These are phyloP conservation scores for Amorphotheca resinae DNA, from an alignment of 495 filamentous ascomycete species.

Conservation along the genomic window DNA sequence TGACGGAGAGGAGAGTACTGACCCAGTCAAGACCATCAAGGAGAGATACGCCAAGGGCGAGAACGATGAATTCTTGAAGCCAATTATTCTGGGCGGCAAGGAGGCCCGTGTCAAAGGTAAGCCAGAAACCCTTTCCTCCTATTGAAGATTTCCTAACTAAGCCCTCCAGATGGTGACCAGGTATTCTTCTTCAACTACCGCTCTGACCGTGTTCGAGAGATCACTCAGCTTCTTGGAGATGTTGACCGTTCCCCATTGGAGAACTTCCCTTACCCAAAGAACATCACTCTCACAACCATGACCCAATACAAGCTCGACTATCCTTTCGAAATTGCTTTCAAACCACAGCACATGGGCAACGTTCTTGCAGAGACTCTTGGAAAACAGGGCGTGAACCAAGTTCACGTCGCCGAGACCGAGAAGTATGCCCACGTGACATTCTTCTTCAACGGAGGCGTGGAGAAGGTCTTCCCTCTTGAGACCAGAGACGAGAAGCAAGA, in stretches of 20 bases:
- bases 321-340: slow-evolving; percentile 86
- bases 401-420: slow-evolving; percentile 95
- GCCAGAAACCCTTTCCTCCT: slow-evolving; percentile 3
- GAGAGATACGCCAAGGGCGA: slow-evolving; percentile 77
- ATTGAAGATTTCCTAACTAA: slow-evolving; percentile 12
- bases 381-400: slow-evolving; percentile 78
- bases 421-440: slow-evolving; percentile 99
- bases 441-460: slow-evolving; percentile 98
- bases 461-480: slow-evolving; percentile 90
- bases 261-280: slow-evolving; percentile 89
- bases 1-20: slow-evolving; percentile 72
- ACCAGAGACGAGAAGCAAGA: slow-evolving; percentile 52
- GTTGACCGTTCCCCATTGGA: slow-evolving; percentile 81
- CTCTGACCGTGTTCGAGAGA: slow-evolving; percentile 91
- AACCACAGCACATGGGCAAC: slow-evolving; percentile 90
- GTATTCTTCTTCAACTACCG: slow-evolving; percentile 99
- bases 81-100: slow-evolving; percentile 84
- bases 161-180: slow-evolving; percentile 61
- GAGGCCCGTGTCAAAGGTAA: slow-evolving; percentile 71
- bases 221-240: slow-evolving; percentile 86
- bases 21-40: slow-evolving; percentile 77
- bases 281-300: slow-evolving; percentile 90
- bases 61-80: slow-evolving; percentile 96
- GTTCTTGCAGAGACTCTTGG: slow-evolving; percentile 91
- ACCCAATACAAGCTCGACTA: slow-evolving; percentile 96